Evolutionary conservation across 257 asterid species (phyloP).

Genomic region (Salvia splendens): DNA sequence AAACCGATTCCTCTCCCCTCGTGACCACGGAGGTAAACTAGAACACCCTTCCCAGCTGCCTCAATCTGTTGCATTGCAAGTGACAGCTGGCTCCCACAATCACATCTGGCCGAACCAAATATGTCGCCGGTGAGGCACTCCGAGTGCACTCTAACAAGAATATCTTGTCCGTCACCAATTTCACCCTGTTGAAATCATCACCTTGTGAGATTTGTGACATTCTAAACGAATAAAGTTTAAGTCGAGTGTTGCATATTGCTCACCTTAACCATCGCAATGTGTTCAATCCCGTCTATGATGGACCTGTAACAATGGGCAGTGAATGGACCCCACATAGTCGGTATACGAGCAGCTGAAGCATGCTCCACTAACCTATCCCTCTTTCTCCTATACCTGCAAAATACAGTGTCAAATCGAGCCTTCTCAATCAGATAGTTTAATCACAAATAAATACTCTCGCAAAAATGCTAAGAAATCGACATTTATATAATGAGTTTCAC

Average conservation of each 20-base stretch:
- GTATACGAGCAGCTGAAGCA: slow-evolving; percentile 89
- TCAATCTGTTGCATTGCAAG: slow-evolving; percentile 94
- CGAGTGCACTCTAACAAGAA: slow-evolving; percentile 93
- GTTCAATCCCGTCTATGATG: slow-evolving; percentile 89
- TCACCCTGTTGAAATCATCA: slow-evolving; percentile 68
- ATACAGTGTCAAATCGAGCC: slow-evolving; percentile 25
- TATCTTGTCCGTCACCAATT: slow-evolving; percentile 81
- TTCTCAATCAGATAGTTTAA: slow-evolving; percentile 2
- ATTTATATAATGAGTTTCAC: neutral
- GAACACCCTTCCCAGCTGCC: slow-evolving; percentile 86
- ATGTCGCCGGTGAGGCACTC: slow-evolving; percentile 98
- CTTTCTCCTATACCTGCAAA: slow-evolving; percentile 86
- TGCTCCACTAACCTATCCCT: slow-evolving; percentile 83
- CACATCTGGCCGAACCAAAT: slow-evolving; percentile 96
- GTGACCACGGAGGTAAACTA: slow-evolving; percentile 96
- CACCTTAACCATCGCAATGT: slow-evolving; percentile 97
- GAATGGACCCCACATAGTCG: slow-evolving; percentile 96
- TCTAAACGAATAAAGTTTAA: neutral
- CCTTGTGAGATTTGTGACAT: neutral
- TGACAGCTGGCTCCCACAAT: slow-evolving; percentile 88
- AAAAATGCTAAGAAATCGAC: slow-evolving; percentile 1
- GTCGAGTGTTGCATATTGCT: slow-evolving; percentile 22
- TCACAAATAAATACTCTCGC: neutral
- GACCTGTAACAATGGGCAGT: slow-evolving; percentile 83
- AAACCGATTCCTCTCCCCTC: slow-evolving; percentile 98